Evolutionary conservation across 2,329 filamentous ascomycete species (phyloP).

Genomic region (Colletotrichum sp.): DNA sequence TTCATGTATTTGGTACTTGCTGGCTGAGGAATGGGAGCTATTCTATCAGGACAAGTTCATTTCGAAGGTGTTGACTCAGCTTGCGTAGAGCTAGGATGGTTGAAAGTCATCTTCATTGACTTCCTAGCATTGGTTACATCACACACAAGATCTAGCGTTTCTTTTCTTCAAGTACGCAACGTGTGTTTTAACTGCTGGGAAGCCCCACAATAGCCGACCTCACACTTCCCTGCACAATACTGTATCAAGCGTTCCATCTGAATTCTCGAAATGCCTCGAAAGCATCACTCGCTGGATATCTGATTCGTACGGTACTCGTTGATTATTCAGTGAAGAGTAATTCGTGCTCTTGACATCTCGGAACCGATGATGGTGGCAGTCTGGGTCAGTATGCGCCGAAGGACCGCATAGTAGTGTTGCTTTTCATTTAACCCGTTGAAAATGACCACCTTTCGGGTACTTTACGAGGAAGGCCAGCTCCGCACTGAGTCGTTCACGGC

Average conservation of each 20-base stretch:
- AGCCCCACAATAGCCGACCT: background rate
- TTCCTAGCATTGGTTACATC: background rate
- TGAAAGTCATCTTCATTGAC: background rate
- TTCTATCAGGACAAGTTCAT: background rate
- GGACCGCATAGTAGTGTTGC: background rate
- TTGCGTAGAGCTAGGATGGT: background rate
- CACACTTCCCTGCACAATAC: background rate
- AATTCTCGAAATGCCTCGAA: background rate
- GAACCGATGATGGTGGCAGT: background rate
- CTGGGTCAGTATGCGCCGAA: background rate
- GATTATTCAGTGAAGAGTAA: background rate
- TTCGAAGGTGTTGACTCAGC: background rate
- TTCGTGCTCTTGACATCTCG: background rate
- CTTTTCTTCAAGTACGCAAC: background rate
- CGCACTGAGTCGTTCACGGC: background rate
- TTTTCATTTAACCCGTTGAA: background rate
- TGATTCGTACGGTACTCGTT: background rate
- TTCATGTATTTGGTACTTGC: too few relatives aligned
- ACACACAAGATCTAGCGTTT: background rate
- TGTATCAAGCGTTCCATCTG: background rate
- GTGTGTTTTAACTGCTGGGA: background rate
- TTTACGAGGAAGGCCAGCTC: background rate
- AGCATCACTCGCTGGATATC: background rate
- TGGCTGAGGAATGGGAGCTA: background rate
- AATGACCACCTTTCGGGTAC: background rate